Conservation (phyloP, 2,329 filamentous ascomycete genomes). For the Exophiala viscosa region DNA sequence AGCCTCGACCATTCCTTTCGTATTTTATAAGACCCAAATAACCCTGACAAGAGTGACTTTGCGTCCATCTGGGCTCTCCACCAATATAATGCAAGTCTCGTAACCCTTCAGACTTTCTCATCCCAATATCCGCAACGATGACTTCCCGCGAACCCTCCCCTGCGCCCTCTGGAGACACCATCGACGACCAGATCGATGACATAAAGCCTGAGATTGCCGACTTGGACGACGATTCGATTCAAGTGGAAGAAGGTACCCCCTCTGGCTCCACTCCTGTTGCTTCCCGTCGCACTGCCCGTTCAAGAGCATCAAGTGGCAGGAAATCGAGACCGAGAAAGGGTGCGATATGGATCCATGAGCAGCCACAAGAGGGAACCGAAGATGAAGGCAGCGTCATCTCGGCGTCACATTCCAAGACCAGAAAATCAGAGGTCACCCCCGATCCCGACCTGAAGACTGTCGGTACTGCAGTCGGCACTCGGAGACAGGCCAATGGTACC, state of each 20-base stretch:
- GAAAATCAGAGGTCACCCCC: slow-evolving; percentile 25
- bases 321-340: slow-evolving; percentile 25
- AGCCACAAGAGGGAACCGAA: slow-evolving; percentile 25
- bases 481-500: slow-evolving; percentile 62
- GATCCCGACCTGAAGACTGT: slow-evolving; percentile 22
- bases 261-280: slow-evolving; percentile 10
- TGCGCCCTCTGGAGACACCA: slow-evolving; percentile 23
- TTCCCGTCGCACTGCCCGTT: slow-evolving; percentile 12
- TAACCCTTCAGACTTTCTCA: background rate
- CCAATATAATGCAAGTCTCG: background rate
- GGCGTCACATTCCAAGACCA: slow-evolving; percentile 19
- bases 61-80: too few species aligned
- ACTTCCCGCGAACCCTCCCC: slow-evolving; percentile 25
- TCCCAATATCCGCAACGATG: slow-evolving; percentile 14
- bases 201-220: slow-evolving; percentile 22
- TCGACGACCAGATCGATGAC: slow-evolving; percentile 25
- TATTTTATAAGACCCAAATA: too few species aligned
- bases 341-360: slow-evolving; percentile 25
- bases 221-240: slow-evolving; percentile 14
- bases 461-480: slow-evolving; percentile 43
- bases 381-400: slow-evolving; percentile 27
- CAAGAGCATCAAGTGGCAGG: slow-evolving; percentile 9
- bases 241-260: slow-evolving; percentile 7
- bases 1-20: too few species aligned
- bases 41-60: too few species aligned